A percentile compares a stretch with the other conserved stretches of the same genome.
Evolutionary conservation across 768 basidiomycete species (phyloP).

Genomic region (Neoboletus brunneissimus): DNA sequence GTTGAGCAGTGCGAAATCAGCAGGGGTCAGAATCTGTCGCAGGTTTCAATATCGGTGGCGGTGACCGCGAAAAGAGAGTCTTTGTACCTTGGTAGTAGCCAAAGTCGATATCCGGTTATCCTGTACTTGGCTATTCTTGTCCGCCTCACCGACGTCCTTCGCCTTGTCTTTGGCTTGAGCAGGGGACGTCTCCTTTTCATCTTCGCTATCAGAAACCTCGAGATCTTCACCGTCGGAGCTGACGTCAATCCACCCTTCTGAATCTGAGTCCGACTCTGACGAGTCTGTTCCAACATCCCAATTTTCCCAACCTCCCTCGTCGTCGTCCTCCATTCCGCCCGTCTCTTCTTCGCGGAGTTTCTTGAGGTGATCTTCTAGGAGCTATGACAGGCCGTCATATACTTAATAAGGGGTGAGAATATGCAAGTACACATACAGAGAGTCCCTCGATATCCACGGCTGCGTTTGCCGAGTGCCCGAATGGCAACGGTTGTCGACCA

Average conservation of each 20-base stretch:
- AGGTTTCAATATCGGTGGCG: background rate
- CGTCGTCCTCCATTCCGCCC: constrained; percentile 56
- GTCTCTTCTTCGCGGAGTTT: constrained; percentile 63
- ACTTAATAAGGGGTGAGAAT: background rate
- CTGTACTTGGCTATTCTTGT: constrained; percentile 25
- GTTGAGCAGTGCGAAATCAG: constrained; percentile 90
- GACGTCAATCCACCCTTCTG: constrained; percentile 80
- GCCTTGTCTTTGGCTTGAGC: constrained; percentile 6
- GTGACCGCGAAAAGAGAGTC: background rate
- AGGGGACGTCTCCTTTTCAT: constrained; percentile 42
- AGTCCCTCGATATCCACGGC: constrained; percentile 90
- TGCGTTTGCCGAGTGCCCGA: constrained; percentile 72
- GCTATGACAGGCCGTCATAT: constrained; percentile 39
- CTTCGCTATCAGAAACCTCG: constrained; percentile 85
- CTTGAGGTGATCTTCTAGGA: constrained; percentile 84
- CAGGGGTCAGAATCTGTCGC: constrained; percentile 88
- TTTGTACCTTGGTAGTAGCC: constrained; percentile 73
- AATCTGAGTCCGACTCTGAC: constrained; percentile 54
- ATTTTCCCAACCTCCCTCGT: constrained; percentile 74
- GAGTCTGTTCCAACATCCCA: constrained; percentile 86
- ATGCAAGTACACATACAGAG: constrained; percentile 48
- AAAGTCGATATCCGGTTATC: constrained; percentile 56
- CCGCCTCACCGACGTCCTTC: background rate
- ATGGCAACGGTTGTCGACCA: constrained; percentile 70
- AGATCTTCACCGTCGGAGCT: constrained; percentile 64